Evolutionary conservation across 768 basidiomycete species (phyloP), one percentile per base, ranked within the genome.

Genomic region (Lactarius indigo): DNA sequence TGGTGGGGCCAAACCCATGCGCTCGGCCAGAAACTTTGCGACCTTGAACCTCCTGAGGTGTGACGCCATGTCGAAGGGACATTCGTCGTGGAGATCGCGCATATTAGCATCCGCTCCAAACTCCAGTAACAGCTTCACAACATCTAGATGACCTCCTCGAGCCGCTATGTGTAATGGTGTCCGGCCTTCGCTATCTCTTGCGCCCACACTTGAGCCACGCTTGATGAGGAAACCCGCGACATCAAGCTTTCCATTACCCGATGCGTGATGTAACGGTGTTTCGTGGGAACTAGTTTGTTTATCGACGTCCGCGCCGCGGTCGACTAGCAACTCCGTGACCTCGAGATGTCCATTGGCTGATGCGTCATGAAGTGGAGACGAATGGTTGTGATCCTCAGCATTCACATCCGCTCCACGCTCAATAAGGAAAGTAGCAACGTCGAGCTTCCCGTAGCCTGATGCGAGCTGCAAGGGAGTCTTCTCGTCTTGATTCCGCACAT

Each of bases 361-460:
- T 13, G 64, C 64, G 6, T 18, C 5, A 41, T 64, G 64, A 1
- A 64, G 47, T 7, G 63, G 57, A 28, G 63, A 58, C 18, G 1
- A 31, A 9, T 30, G 20, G 0, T 23, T 0, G 6, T 1, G 18
- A 13, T 37, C 20, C 20, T 10, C 20, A 2, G 8, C 26, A 30
- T 59, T 17, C 39, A 59, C 1, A 12, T 39, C 37, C 8, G 58
- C 58, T 20, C 58, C 39, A 10, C 18, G 35, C 6, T 59, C n/a
- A 3, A 64, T 12, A 5, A 64, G 39, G 1, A 54, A 47, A 1
- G 10, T 28, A 9, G 9, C 20, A n/a, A 33, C 5, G 23, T 42
- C 17, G 37, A 42, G 28, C 17, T 59, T 26, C n/a, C 64, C 64
- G 23, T 5, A 0, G 6, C 9, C 1, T 3, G 64, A 64, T 4